A percentile compares a stretch with the other conserved stretches of the same genome.
Conservation (phyloP, 257 asterid genomes). For the Salvia miltiorrhiza region DNA sequence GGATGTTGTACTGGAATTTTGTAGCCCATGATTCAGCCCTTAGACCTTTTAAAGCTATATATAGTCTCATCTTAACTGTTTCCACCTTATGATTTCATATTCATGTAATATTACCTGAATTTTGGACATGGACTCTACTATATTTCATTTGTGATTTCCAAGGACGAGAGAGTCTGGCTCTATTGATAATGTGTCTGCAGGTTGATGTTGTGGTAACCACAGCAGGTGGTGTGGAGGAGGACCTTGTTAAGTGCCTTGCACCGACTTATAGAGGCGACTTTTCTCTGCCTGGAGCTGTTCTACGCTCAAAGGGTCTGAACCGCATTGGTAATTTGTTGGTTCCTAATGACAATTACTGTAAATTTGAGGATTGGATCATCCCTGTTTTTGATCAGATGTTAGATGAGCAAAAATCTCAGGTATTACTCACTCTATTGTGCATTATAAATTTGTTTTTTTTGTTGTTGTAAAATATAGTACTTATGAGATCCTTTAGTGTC, state of each 20-base stretch:
- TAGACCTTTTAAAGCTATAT: not conserved
- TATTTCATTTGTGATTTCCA: conserved; percentile 3
- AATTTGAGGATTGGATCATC: conserved; percentile 94
- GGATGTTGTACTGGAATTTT: not conserved
- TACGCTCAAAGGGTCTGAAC: conserved; percentile 85
- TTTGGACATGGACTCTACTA: not conserved
- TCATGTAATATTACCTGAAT: not conserved
- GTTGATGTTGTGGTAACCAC: conserved; percentile 93
- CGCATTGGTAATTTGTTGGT: conserved; percentile 91
- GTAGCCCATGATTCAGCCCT: not conserved
- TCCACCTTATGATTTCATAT: not conserved
- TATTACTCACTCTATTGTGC: conserved; percentile 14
- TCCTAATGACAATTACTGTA: conserved; percentile 93
- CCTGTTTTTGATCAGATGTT: conserved; percentile 88
- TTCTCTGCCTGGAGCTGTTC: conserved; percentile 75
- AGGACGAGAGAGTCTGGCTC: not conserved
- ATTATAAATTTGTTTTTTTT: not conserved
- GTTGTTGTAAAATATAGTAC: not conserved
- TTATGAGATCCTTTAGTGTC: not conserved
- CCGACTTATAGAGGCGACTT: conserved; percentile 85
- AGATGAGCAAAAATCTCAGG: conserved; percentile 70
- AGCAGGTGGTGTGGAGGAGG: conserved; percentile 99
- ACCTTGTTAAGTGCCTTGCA: conserved; percentile 93
- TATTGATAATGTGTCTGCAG: conserved; percentile 36
- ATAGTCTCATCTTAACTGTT: not conserved